These are phyloP conservation scores for Cetraspora pellucida DNA, from an alignment of 192 early-diverging fungal genomes.

Conservation along the genomic window DNA sequence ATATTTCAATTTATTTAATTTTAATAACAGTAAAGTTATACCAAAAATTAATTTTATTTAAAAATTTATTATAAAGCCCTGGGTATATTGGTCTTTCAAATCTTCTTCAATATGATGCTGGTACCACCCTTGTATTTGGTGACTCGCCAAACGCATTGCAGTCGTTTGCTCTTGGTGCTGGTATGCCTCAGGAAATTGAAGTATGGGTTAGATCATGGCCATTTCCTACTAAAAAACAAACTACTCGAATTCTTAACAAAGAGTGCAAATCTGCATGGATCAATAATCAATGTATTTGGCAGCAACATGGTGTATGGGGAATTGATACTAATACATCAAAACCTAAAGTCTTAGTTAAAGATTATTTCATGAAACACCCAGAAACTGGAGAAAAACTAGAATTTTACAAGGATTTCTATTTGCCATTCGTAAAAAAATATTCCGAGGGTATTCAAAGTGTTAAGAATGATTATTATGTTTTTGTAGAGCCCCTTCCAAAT, in stretches of 20 bases:
- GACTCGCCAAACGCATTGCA: conserved; percentile 71
- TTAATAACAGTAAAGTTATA: conserved; percentile 27
- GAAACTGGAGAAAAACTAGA: conserved; percentile 55
- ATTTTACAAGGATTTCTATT: conserved; percentile 73
- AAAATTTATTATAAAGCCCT: conserved; percentile 41
- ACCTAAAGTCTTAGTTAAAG: conserved; percentile 53
- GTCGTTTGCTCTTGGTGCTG: conserved; percentile 74
- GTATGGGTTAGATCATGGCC: conserved; percentile 79
- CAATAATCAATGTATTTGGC: conserved; percentile 73
- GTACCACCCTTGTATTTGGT: conserved; percentile 69
- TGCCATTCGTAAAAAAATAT: conserved; percentile 72
- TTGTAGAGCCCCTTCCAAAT: conserved; percentile 85
- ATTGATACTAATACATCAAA: conserved; percentile 50
- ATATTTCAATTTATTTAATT: not conserved
- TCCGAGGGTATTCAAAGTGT: conserved; percentile 62
- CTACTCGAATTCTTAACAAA: conserved; percentile 58
- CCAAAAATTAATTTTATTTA: not conserved
- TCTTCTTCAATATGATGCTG: conserved; percentile 63
- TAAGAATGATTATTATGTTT: conserved; percentile 56
- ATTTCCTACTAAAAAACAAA: conserved; percentile 63
- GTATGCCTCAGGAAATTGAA: conserved; percentile 72
- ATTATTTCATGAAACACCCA: conserved; percentile 73
- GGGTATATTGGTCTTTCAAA: conserved; percentile 75
- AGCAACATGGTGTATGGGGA: conserved; percentile 76
- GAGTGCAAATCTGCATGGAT: conserved; percentile 65